Percentiles rank a stretch among this genome's conserved stretches.
phyloP scores from a whole-genome alignment of 352 stramenopile species.

The Globisporangium canariense region DNA sequence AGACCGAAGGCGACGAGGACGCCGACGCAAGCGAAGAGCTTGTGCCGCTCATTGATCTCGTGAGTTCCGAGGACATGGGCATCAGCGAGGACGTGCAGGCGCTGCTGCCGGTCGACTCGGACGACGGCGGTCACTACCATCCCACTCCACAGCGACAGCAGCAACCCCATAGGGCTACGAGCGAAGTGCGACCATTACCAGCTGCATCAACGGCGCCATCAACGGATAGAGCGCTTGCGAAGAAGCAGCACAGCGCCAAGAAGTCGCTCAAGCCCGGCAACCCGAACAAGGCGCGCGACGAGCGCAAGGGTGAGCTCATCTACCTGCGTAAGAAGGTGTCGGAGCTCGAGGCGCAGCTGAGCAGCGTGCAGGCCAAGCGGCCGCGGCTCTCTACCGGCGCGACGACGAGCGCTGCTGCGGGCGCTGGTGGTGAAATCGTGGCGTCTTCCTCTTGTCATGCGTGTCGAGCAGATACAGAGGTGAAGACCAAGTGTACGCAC shows the following conservation, averaged over 20 bases:
- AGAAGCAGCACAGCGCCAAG: slow-evolving; percentile 18
- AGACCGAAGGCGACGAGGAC: background rate
- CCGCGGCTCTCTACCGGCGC: background rate
- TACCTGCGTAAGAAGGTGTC: slow-evolving; percentile 12
- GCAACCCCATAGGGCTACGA: background rate
- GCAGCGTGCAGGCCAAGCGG: slow-evolving; percentile 22
- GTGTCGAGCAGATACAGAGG: background rate
- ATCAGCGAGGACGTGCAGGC: background rate
- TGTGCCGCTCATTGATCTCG: background rate
- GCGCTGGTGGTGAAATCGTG: background rate
- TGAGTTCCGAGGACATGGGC: slow-evolving; percentile 5
- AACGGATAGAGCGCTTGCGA: background rate
- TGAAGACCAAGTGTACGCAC: background rate
- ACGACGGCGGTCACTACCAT: background rate
- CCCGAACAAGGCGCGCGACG: slow-evolving; percentile 21
- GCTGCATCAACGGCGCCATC: background rate
- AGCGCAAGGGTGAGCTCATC: slow-evolving; percentile 18
- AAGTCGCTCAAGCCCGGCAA: slow-evolving; percentile 24
- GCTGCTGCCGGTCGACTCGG: background rate
- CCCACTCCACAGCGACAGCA: background rate
- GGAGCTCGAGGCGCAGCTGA: slow-evolving; percentile 15
- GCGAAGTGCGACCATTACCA: background rate
- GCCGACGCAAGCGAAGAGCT: background rate
- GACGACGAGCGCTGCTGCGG: background rate
- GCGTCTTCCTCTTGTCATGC: background rate